Conservation (phyloP, 129 eudicot species). For the Saposhnikovia divaricata region DNA sequence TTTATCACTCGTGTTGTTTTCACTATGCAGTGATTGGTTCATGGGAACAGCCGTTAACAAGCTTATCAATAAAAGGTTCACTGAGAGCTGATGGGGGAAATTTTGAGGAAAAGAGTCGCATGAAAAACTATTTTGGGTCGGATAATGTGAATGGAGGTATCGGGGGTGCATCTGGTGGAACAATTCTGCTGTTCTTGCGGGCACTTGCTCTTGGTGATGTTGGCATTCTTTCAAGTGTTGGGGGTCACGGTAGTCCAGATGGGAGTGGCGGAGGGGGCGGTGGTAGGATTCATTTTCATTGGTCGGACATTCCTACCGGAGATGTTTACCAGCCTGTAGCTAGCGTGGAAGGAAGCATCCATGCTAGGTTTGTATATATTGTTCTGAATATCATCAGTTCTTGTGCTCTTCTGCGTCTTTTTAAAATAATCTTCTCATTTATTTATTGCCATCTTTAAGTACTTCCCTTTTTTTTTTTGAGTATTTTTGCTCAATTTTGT, state of each 20-base stretch:
- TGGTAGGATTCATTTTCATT: conserved; percentile 94
- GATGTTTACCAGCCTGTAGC: conserved; percentile 90
- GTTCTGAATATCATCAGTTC: not conserved
- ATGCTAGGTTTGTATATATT: conserved; percentile 51
- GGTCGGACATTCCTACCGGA: conserved; percentile 91
- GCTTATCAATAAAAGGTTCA: conserved; percentile 64
- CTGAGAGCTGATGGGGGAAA: conserved; percentile 78
- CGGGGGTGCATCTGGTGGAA: conserved; percentile 98
- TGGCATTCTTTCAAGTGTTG: conserved; percentile 67
- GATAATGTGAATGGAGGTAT: conserved; percentile 21
- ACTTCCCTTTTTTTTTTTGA: not conserved
- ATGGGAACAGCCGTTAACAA: conserved; percentile 57
- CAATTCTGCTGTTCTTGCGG: conserved; percentile 65
- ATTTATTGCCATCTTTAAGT: not conserved
- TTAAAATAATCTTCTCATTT: not conserved
- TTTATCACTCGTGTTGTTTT: not conserved
- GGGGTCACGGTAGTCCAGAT: conserved; percentile 64
- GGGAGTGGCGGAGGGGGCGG: conserved; percentile 98
- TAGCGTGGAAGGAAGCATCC: conserved; percentile 60
- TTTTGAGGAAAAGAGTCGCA: conserved; percentile 20
- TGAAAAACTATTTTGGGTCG: conserved; percentile 8
- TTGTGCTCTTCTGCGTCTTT: not conserved
- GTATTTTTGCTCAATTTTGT: not conserved
- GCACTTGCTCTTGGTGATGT: conserved; percentile 40
- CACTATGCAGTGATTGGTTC: conserved; percentile 78